A percentile compares a stretch with the other conserved stretches of the same genome.
Evolutionary conservation across 2,329 filamentous ascomycete species (phyloP).

Genomic region (Epichloe sibirici): DNA sequence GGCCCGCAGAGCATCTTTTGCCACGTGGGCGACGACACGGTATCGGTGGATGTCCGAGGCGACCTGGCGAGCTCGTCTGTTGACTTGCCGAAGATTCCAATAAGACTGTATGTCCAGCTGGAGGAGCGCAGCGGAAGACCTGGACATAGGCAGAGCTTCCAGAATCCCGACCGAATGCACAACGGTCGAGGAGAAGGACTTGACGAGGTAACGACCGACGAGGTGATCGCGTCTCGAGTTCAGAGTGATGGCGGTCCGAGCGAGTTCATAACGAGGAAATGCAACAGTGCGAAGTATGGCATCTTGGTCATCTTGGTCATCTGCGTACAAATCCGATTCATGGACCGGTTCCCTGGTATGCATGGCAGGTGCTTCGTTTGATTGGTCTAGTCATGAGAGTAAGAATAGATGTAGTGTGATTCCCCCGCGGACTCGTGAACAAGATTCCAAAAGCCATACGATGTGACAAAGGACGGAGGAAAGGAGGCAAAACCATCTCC

Average conservation of each 20-base stretch:
- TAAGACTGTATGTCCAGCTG: conserved; percentile 2
- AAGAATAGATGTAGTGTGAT: too few species aligned
- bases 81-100: conserved; percentile 3
- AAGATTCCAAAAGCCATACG: too few species aligned
- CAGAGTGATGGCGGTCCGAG: not conserved
- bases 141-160: not conserved
- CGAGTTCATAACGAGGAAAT: not conserved
- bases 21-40: not conserved
- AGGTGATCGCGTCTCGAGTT: not conserved
- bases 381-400: too few species aligned
- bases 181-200: not conserved
- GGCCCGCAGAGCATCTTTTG: not conserved
- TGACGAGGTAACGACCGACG: not conserved
- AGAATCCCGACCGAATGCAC: not conserved
- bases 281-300: not conserved
- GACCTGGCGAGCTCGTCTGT: conserved; percentile 1
- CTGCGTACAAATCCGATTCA: too few species aligned
- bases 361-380: too few species aligned
- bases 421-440: too few species aligned
- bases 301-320: not conserved
- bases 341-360: too few species aligned
- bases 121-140: not conserved
- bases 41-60: not conserved
- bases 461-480: too few species aligned
- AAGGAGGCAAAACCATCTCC: too few species aligned